A percentile compares a stretch with the other conserved stretches of the same genome.
These are phyloP conservation scores for Plasmodium gaboni DNA, from an alignment of 169 alveolate species.

Conservation along the genomic window DNA sequence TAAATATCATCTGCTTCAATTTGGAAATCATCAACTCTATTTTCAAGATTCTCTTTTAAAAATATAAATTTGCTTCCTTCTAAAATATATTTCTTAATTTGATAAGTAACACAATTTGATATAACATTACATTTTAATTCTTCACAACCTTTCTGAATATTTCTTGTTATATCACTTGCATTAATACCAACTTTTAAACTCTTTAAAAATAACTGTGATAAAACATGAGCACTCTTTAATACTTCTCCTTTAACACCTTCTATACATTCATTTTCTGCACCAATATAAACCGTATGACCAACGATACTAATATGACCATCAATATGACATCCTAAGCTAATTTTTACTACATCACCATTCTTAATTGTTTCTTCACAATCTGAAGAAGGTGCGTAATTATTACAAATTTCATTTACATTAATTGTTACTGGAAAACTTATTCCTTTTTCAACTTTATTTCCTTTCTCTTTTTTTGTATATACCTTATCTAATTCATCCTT, in stretches of 20 bases:
- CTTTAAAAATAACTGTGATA: slow-evolving; percentile 95
- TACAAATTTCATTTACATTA: slow-evolving; percentile 95
- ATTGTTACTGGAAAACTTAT: slow-evolving; percentile 98
- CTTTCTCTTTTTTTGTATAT: slow-evolving; percentile 79
- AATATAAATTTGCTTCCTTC: slow-evolving; percentile 92
- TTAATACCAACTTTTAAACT: slow-evolving; percentile 91
- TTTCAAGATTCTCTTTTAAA: slow-evolving; percentile 91
- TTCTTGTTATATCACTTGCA: slow-evolving; percentile 93
- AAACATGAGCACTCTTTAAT: slow-evolving; percentile 92
- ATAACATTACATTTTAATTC: slow-evolving; percentile 92
- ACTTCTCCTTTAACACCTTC: slow-evolving; percentile 81
- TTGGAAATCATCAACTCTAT: slow-evolving; percentile 94
- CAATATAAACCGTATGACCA: slow-evolving; percentile 88
- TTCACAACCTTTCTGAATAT: slow-evolving; percentile 90
- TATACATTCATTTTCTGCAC: slow-evolving; percentile 70
- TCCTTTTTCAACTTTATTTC: slow-evolving; percentile 94
- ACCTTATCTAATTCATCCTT: slow-evolving; percentile 69
- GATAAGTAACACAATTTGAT: slow-evolving; percentile 94
- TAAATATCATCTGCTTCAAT: slow-evolving; percentile 96
- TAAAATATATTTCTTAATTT: slow-evolving; percentile 94
- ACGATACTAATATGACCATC: slow-evolving; percentile 95
- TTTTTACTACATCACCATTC: slow-evolving; percentile 94
- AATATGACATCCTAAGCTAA: slow-evolving; percentile 92
- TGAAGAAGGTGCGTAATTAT: slow-evolving; percentile 93
- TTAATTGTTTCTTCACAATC: slow-evolving; percentile 84